Conservation (phyloP, 352 stramenopile species). For the Globisporangium orthogonon region DNA sequence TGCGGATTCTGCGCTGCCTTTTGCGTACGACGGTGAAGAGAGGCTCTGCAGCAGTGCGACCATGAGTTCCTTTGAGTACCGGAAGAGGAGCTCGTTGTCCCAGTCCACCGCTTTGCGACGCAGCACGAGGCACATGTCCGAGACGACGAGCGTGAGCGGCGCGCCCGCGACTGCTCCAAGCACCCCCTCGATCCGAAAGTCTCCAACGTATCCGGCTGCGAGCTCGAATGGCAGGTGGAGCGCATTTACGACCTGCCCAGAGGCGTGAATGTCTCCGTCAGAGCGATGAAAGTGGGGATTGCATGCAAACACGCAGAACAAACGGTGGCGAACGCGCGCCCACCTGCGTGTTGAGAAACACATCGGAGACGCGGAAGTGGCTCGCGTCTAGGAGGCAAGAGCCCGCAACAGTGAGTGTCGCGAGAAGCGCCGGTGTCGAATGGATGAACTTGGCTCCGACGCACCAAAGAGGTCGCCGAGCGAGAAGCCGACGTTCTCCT, state of each 20-base stretch:
- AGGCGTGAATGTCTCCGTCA: not conserved
- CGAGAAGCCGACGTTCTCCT: conserved; percentile 55
- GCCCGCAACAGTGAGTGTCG: not conserved
- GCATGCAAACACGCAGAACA: not conserved
- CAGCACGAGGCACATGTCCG: conserved; percentile 60
- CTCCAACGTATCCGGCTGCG: conserved; percentile 55
- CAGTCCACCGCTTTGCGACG: conserved; percentile 48
- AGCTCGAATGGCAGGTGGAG: conserved; percentile 64
- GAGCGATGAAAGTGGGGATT: not conserved
- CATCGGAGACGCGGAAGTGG: conserved; percentile 50
- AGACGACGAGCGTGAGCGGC: conserved; percentile 41
- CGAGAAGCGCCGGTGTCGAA: not conserved
- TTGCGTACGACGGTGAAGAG: conserved; percentile 17
- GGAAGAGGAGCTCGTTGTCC: conserved; percentile 60
- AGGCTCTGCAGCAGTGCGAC: conserved; percentile 53
- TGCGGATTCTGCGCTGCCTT: conserved; percentile 15
- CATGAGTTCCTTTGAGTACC: conserved; percentile 62
- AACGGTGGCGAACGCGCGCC: not conserved
- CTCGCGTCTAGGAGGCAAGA: conserved; percentile 35
- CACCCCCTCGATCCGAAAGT: conserved; percentile 57
- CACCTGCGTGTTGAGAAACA: conserved; percentile 61
- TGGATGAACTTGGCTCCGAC: not conserved
- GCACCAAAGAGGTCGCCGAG: conserved; percentile 68
- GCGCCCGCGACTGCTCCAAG: conserved; percentile 49
- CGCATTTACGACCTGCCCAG: conserved; percentile 43